Percentiles rank a stretch among this genome's conserved stretches.
phyloP scores from a whole-genome alignment of 2,329 filamentous ascomycete species.

The Tolypocladium inflatum region DNA sequence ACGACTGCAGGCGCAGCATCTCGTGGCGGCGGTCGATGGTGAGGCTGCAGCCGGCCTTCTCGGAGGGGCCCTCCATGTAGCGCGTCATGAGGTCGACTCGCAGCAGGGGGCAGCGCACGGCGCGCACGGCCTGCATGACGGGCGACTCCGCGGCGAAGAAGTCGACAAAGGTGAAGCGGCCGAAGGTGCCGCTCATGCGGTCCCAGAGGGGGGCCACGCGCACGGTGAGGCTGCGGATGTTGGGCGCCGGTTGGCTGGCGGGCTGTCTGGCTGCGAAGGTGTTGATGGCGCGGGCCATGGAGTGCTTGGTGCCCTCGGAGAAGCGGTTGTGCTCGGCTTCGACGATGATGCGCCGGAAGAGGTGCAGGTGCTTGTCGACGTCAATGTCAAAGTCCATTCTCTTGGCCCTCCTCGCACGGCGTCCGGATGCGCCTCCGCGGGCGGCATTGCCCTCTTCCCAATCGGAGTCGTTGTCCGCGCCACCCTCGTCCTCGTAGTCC shows the following conservation, averaged over 20 bases:
- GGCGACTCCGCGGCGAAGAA: conserved; percentile 21
- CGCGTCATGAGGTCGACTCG: conserved; percentile 21
- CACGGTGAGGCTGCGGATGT: conserved; percentile 32
- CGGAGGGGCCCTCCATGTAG: background rate
- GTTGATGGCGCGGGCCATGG: conserved; percentile 26
- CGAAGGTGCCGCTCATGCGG: background rate
- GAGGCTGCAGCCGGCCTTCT: conserved; percentile 3
- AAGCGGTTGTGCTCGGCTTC: conserved; percentile 32
- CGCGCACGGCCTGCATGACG: conserved; percentile 20
- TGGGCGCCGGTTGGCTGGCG: conserved; percentile 5
- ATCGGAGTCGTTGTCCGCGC: conserved; percentile 5
- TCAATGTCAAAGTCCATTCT: conserved; percentile 15
- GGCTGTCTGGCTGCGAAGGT: conserved; percentile 18
- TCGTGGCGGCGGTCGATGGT: conserved; percentile 8
- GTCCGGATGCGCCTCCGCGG: background rate
- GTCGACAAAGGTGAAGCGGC: conserved; percentile 22
- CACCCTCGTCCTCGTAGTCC: conserved; percentile 4
- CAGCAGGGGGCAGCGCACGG: conserved; percentile 25
- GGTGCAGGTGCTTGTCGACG: conserved; percentile 22
- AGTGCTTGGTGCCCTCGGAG: conserved; percentile 10
- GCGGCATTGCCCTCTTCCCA: conserved; percentile 3
- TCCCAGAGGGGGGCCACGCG: conserved; percentile 23
- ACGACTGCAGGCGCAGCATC: background rate
- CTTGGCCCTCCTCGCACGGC: background rate
- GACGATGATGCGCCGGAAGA: conserved; percentile 32